Evolutionary conservation across 139 green algal species (phyloP).

Genomic region (Prasinococcaceae sp.): DNA sequence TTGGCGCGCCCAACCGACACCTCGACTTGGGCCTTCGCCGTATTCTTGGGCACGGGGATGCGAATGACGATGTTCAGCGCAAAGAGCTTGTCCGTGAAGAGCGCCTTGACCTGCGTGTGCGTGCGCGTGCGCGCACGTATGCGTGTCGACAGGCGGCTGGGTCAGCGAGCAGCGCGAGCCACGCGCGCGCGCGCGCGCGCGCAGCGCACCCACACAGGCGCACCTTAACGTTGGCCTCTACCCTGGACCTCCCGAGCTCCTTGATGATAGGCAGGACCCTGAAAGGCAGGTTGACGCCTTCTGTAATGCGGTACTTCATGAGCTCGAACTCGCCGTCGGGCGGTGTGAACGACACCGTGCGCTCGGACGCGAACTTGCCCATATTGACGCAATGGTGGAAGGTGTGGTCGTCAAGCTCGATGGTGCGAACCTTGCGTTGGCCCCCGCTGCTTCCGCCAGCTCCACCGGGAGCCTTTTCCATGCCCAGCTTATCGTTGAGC

Average conservation of each 20-base stretch:
- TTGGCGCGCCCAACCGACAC: slow-evolving; percentile 66
- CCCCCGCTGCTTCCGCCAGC: not conserved
- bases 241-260: slow-evolving; percentile 72
- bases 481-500: slow-evolving; percentile 71
- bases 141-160: too few species aligned
- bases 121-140: too few species aligned
- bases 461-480: slow-evolving; percentile 17
- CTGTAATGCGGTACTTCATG: slow-evolving; percentile 58
- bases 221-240: slow-evolving; percentile 59
- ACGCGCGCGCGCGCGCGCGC: too few species aligned
- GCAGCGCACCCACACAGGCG: too few species aligned
- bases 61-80: slow-evolving; percentile 53
- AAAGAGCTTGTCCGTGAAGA: slow-evolving; percentile 59
- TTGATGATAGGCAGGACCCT: slow-evolving; percentile 74
- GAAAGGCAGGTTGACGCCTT: slow-evolving; percentile 83
- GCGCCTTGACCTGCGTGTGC: slow-evolving; percentile 36
- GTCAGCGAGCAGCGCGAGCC: too few species aligned
- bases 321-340: slow-evolving; percentile 96
- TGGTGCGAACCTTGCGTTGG: slow-evolving; percentile 15
- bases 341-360: slow-evolving; percentile 74
- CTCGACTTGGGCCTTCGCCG: slow-evolving; percentile 61
- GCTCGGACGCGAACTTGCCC: slow-evolving; percentile 50
- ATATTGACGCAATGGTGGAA: slow-evolving; percentile 97
- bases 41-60: slow-evolving; percentile 84
- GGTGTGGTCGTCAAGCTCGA: slow-evolving; percentile 62